phyloP scores from a whole-genome alignment of 495 filamentous ascomycete genomes.

The Trichoderma virens region DNA sequence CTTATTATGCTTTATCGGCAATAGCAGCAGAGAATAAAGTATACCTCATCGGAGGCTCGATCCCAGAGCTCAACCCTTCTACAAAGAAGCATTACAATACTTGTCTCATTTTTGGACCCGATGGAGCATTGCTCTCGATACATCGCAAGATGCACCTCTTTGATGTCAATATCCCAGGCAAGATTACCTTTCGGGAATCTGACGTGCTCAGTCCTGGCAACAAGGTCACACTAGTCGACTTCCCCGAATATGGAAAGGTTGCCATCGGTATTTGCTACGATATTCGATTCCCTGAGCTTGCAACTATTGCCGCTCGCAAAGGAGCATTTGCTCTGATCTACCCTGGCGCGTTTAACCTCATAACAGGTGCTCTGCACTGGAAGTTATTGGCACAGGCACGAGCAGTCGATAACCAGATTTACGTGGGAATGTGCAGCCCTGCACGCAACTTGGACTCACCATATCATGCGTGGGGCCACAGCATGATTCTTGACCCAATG shows the following conservation, averaged over 20 bases:
- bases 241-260: constrained; percentile 79
- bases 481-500: constrained; percentile 82
- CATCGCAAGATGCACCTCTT: constrained; percentile 96
- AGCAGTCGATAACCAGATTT: constrained; percentile 91
- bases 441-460: constrained; percentile 67
- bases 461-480: constrained; percentile 92
- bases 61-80: constrained; percentile 58
- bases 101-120: constrained; percentile 69
- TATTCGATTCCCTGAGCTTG: constrained; percentile 90
- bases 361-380: constrained; percentile 92
- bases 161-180: constrained; percentile 95
- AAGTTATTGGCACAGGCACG: constrained; percentile 70
- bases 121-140: constrained; percentile 65
- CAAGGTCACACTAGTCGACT: constrained; percentile 69
- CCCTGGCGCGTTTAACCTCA: constrained; percentile 91
- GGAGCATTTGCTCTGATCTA: constrained; percentile 76
- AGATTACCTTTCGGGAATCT: constrained; percentile 83
- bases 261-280: constrained; percentile 95
- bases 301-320: constrained; percentile 73
- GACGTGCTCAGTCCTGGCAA: constrained; percentile 84
- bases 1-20: constrained; percentile 72
- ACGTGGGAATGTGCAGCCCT: constrained; percentile 87
- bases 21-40: constrained; percentile 69
- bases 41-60: constrained; percentile 86
- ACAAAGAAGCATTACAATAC: constrained; percentile 84